These are phyloP conservation scores for Ballota nigra DNA, from an alignment of 257 asterid species.

Conservation along the genomic window DNA sequence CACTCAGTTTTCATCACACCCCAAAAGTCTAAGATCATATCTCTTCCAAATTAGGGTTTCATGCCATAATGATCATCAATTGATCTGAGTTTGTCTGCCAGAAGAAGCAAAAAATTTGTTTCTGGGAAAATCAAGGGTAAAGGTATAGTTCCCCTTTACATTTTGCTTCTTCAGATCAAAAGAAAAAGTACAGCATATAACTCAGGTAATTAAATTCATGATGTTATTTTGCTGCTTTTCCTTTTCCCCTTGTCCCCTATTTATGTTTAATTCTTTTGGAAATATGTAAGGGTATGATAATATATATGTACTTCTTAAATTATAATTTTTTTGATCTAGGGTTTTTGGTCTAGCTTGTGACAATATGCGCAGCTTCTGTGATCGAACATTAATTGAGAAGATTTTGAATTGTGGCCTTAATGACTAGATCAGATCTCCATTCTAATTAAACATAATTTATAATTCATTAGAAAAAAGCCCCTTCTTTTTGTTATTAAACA, in stretches of 20 bases:
- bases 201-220: constrained; percentile 16
- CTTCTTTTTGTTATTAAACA: no score
- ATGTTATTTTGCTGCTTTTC: background rate
- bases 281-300: background rate
- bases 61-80: background rate
- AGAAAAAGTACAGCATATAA: background rate
- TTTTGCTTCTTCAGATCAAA: constrained; percentile 24
- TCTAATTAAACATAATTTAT: background rate
- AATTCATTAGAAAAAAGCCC: background rate
- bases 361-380: background rate
- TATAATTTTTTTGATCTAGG: constrained; percentile 40
- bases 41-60: constrained; percentile 41
- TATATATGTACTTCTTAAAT: background rate
- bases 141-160: background rate
- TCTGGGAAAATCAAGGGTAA: background rate
- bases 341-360: constrained; percentile 27
- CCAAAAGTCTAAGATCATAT: background rate
- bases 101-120: constrained; percentile 9
- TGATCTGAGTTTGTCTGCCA: background rate
- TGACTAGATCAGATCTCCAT: background rate
- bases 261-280: background rate
- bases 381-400: background rate
- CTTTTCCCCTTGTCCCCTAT: background rate
- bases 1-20: background rate
- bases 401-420: background rate